Conservation (phyloP, 2,329 filamentous ascomycete species). For the Parafenestella ontariensis region DNA sequence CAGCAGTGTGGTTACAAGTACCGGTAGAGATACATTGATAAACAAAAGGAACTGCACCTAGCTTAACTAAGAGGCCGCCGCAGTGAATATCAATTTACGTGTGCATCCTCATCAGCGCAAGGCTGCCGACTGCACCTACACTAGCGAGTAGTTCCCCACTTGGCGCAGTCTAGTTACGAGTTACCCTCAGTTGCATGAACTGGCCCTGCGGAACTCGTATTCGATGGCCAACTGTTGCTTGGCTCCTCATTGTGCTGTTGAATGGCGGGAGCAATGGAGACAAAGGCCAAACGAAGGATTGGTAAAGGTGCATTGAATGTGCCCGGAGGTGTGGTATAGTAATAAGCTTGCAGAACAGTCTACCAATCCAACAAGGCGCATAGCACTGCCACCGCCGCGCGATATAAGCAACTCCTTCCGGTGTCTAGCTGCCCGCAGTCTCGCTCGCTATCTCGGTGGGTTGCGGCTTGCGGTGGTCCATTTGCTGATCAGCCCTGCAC, state of each 20-base stretch:
- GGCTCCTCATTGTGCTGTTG: background rate
- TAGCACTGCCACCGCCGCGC: slow-evolving; percentile 43
- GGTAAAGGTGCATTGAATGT: background rate
- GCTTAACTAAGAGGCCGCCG: background rate
- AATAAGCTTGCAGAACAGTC: slow-evolving; percentile 6
- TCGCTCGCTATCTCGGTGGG: slow-evolving; percentile 23
- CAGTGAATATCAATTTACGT: background rate
- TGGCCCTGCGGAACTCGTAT: slow-evolving; percentile 1
- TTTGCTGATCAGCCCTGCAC: slow-evolving; percentile 38
- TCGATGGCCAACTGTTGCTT: background rate
- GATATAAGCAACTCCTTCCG: slow-evolving; percentile 33
- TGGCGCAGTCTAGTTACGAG: slow-evolving; percentile 5
- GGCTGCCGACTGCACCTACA: slow-evolving; percentile 11
- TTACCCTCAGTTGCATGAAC: slow-evolving; percentile 1
- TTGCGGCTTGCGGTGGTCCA: slow-evolving; percentile 31
- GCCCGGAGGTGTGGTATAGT: slow-evolving; percentile 7
- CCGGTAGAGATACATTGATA: background rate
- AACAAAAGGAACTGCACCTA: background rate
- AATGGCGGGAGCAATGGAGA: background rate
- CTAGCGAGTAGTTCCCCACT: slow-evolving; percentile 10
- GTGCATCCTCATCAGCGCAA: slow-evolving; percentile 4
- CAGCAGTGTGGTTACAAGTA: background rate
- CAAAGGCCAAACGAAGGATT: background rate
- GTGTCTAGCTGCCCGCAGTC: slow-evolving; percentile 28
- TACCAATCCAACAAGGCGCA: slow-evolving; percentile 8